These are phyloP conservation scores for Populus hybrid DNA, from an alignment of 441 rosid species.

Conservation along the genomic window DNA sequence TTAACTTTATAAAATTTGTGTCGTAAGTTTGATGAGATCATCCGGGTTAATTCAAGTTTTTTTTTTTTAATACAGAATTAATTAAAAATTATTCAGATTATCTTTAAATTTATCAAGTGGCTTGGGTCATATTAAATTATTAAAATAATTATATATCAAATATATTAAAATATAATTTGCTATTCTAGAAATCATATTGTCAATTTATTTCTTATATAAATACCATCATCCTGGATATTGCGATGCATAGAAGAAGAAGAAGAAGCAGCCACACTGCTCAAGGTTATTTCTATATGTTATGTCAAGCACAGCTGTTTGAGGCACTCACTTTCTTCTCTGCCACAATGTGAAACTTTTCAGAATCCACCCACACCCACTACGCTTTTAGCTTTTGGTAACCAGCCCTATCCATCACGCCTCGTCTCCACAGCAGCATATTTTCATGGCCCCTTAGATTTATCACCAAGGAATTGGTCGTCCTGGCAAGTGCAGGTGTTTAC, in stretches of 20 bases:
- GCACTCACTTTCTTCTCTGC: constrained; percentile 6
- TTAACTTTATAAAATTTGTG: too few relatives aligned
- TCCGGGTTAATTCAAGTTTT: rapidly evolving
- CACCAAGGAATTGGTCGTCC: background rate
- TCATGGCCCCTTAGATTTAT: background rate
- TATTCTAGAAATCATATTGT: too few relatives aligned
- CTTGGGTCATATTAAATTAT: rapidly evolving
- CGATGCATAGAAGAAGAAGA: background rate
- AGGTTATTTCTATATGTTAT: background rate
- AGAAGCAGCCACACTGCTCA: background rate
- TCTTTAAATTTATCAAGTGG: rapidly evolving
- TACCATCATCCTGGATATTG: background rate
- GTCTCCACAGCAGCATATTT: constrained; percentile 2
- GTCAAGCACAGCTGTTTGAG: background rate
- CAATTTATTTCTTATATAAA: too few relatives aligned
- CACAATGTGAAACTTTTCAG: constrained; percentile 53
- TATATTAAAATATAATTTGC: too few relatives aligned
- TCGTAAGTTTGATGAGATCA: rapidly evolving
- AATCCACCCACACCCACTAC: constrained; percentile 23
- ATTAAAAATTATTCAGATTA: too few relatives aligned
- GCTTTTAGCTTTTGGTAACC: constrained; percentile 15
- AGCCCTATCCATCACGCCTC: constrained; percentile 19
- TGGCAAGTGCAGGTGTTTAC: background rate
- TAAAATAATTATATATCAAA: too few relatives aligned
- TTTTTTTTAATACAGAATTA: rapidly evolving